These are phyloP conservation scores for Saccharomycopsis sp. DNA, from an alignment of 805 yeast species.

Conservation along the genomic window DNA sequence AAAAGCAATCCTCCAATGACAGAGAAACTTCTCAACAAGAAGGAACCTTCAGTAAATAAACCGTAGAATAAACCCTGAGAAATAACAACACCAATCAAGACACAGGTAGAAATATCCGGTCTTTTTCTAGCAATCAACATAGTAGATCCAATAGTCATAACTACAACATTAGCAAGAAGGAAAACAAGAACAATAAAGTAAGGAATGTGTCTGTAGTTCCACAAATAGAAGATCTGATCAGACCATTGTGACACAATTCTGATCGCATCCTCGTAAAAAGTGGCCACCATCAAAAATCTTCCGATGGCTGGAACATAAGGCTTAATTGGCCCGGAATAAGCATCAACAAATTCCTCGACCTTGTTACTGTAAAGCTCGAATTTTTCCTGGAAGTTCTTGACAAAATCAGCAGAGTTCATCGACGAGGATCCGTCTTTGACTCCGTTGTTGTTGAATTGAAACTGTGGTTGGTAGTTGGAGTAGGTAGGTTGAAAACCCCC, in stretches of 20 bases:
- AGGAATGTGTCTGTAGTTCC: slow-evolving; percentile 75
- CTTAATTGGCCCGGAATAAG: slow-evolving; percentile 44
- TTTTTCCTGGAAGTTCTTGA: slow-evolving; percentile 23
- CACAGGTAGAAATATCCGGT: slow-evolving; percentile 62
- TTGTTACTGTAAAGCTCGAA: slow-evolving; percentile 48
- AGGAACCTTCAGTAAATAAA: slow-evolving; percentile 68
- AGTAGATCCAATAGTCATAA: slow-evolving; percentile 70
- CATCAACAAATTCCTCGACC: slow-evolving; percentile 49
- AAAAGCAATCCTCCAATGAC: slow-evolving; percentile 89
- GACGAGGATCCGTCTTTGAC: not conserved
- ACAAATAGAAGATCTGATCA: slow-evolving; percentile 80
- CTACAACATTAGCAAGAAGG: slow-evolving; percentile 51
- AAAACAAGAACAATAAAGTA: slow-evolving; percentile 70
- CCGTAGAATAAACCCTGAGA: slow-evolving; percentile 88
- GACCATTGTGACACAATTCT: slow-evolving; percentile 85
- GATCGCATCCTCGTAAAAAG: slow-evolving; percentile 83
- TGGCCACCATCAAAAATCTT: slow-evolving; percentile 84
- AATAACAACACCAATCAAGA: slow-evolving; percentile 63
- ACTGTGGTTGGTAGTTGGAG: slow-evolving; percentile 18
- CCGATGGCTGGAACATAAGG: slow-evolving; percentile 86
- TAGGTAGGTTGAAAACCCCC: slow-evolving; percentile 23
- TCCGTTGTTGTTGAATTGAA: slow-evolving; percentile 9
- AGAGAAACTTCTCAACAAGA: slow-evolving; percentile 79
- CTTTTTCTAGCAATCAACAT: slow-evolving; percentile 63
- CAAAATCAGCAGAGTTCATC: slow-evolving; percentile 1